Percentiles rank a stretch among this genome's conserved stretches.
Conservation (phyloP, 2,329 filamentous ascomycete species). For the Hypoxylon sp. region DNA sequence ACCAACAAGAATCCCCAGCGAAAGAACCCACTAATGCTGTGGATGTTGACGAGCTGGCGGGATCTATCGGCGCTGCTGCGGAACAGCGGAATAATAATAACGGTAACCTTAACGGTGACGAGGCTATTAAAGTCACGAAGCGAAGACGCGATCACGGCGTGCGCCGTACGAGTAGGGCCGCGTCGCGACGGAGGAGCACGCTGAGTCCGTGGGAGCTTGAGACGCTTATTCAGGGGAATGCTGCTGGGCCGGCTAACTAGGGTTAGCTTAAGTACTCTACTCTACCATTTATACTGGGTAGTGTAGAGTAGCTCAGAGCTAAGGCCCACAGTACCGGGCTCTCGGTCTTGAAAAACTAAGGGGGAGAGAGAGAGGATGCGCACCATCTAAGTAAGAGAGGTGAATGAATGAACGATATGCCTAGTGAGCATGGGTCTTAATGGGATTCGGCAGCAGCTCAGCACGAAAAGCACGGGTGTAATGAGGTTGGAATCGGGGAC, state of each 20-base stretch:
- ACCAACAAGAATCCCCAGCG: background rate
- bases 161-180: conserved; percentile 67
- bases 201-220: conserved; percentile 82
- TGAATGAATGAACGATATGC: conserved; percentile 6
- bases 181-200: conserved; percentile 79
- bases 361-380: background rate
- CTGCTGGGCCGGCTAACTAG: background rate
- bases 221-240: conserved; percentile 71
- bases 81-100: conserved; percentile 16
- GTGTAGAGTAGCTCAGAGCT: too few species aligned
- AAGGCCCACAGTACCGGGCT: too few species aligned
- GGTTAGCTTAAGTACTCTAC: too few species aligned
- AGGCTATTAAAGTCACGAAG: conserved; percentile 55
- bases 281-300: background rate
- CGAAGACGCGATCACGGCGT: conserved; percentile 67
- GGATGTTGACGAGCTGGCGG: conserved; percentile 31
- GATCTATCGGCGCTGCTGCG: conserved; percentile 3
- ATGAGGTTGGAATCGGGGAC: background rate
- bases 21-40: conserved; percentile 1
- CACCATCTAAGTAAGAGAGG: background rate
- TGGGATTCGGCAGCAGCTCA: background rate
- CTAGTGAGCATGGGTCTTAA: background rate
- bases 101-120: conserved; percentile 1
- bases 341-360: too few species aligned
- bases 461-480: background rate